A percentile compares a stretch with the other conserved stretches of the same genome.
phyloP scores from a whole-genome alignment of 2,329 filamentous ascomycete genomes.

The Chaetomium olivaceum region DNA sequence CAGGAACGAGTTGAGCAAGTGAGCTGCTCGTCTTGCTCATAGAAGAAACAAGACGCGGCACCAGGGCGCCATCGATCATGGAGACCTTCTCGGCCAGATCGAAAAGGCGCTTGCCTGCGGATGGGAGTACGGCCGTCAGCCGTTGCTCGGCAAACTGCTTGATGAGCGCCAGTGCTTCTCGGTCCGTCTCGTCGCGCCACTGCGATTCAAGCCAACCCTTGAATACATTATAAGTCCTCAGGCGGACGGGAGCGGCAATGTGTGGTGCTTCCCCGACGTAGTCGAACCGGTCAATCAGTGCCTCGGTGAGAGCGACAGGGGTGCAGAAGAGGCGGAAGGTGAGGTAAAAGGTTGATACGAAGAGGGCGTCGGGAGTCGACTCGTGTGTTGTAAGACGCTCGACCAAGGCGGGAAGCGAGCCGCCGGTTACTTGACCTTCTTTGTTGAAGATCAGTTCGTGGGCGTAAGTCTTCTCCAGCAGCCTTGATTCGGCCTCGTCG shows the following conservation, averaged over 20 bases:
- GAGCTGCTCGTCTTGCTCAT: constrained; percentile 86
- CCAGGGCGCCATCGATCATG: constrained; percentile 67
- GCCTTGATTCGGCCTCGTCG: constrained; percentile 75
- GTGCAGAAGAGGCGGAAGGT: constrained; percentile 93
- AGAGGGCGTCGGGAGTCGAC: constrained; percentile 85
- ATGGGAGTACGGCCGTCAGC: constrained; percentile 67
- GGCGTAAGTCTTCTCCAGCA: constrained; percentile 89
- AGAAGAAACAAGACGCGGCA: constrained; percentile 79
- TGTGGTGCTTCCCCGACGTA: constrained; percentile 79
- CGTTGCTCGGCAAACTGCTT: constrained; percentile 76
- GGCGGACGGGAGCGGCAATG: constrained; percentile 75
- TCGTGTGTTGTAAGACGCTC: constrained; percentile 92
- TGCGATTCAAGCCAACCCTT: constrained; percentile 97
- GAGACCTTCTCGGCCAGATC: constrained; percentile 80
- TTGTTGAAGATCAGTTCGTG: constrained; percentile 93
- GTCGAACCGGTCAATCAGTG: constrained; percentile 87
- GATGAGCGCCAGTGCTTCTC: constrained; percentile 72
- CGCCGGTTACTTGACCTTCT: constrained; percentile 91
- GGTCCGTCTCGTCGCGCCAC: constrained; percentile 83
- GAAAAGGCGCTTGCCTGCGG: constrained; percentile 75
- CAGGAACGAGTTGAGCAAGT: constrained; percentile 66
- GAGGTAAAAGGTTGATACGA: constrained; percentile 92
- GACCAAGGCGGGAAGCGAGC: constrained; percentile 85
- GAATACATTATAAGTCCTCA: constrained; percentile 94
- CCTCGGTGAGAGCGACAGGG: constrained; percentile 73